Conservation (phyloP, 352 stramenopile genomes). For the Phytophthora colocasiae region DNA sequence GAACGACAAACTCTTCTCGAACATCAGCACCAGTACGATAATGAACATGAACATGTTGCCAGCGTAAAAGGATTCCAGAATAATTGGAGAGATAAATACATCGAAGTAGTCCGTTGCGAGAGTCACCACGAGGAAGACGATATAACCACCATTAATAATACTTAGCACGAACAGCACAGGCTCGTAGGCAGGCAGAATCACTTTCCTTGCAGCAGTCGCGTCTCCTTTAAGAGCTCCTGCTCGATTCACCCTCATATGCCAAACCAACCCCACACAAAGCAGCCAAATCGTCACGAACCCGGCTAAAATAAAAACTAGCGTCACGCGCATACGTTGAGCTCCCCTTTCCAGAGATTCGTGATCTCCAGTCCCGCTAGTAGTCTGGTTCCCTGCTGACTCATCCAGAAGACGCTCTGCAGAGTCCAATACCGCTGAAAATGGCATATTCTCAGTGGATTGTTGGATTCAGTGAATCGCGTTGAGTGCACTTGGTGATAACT, state of each 20-base stretch:
- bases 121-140: conserved; percentile 32
- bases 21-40: conserved; percentile 48
- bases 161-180: conserved; percentile 43
- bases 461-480: too few species aligned
- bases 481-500: too few species aligned
- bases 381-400: conserved; percentile 11
- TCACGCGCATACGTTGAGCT: conserved; percentile 27
- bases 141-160: conserved; percentile 38
- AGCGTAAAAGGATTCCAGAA: conserved; percentile 40
- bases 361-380: neutral
- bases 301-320: conserved; percentile 32
- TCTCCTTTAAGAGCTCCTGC: conserved; percentile 38
- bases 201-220: conserved; percentile 36
- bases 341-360: conserved; percentile 3
- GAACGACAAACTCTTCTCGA: conserved; percentile 55
- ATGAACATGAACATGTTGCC: conserved; percentile 46
- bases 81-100: conserved; percentile 19
- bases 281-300: conserved; percentile 49
- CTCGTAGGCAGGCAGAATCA: conserved; percentile 54
- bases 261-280: conserved; percentile 41
- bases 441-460: too few species aligned
- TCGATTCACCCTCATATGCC: conserved; percentile 46
- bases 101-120: conserved; percentile 32
- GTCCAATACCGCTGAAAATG: too few species aligned
- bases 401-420: conserved; percentile 18